Evolutionary conservation across 108 stramenopile genomes (phyloP), one percentile per base, ranked within the genome.

Genomic region (Conticribra weissflogii): DNA sequence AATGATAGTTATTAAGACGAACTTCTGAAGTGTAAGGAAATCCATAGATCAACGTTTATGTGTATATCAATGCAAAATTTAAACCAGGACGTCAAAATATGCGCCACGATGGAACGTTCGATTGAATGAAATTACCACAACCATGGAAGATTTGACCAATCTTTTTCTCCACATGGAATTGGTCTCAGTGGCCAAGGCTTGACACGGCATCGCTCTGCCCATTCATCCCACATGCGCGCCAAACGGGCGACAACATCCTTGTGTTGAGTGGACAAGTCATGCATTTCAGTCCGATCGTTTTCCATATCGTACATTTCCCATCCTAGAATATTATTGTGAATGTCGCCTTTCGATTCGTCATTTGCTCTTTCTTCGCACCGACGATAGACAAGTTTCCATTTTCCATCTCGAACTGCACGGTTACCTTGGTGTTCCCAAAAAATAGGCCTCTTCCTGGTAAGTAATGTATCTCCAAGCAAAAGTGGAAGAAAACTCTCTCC

Each of bases 381-480:
- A 46, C 70, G 36, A 24, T 77, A 66, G 14, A 81, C 80, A 1
- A 77, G 67, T 54, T 81, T 81, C 80, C 80, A 81, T 32, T 54
- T 33, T n/a, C 76, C 80, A 27, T 62, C 44, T 24, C 80, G 31
- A 21, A 81, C 75, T 32, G 80, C 80, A 28, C 80, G 53, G 51
- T 81, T 81, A 25, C 79, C 79, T 64, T 80, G 79, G 30, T 81
- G 80, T 57, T 81, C 80, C 80, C 80, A 81, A 53, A 81, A 81
- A 1, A 81, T 72, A 14, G 80, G 75, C 9, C 45, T 65, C 41
- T 28, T 22, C n/a, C 77, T n/a, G 69, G 27, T 44, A 48, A 3
- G 16, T 12, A 27, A 28, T n/a, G 0, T 70, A 17, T 66, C 55
- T 25, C 73, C 73, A 17, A 23, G 34, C 12, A 81, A 36, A 44